These are phyloP conservation scores for Colletotrichum lini DNA, from an alignment of 2,329 filamentous ascomycete genomes.

Conservation along the genomic window DNA sequence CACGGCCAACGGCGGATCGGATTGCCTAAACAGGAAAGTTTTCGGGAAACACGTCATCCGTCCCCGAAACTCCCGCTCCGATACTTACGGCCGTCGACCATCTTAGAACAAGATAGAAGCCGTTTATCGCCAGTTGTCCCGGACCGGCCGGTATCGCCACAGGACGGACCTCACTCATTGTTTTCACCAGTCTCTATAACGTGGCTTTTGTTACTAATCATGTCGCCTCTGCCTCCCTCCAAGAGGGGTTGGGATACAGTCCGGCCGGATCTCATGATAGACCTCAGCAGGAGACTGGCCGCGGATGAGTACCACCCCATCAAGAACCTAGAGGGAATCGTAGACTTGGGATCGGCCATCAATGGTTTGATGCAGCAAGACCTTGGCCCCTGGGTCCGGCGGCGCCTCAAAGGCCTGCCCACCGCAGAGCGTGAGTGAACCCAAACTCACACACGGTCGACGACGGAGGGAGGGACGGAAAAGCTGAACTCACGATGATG, in stretches of 20 bases:
- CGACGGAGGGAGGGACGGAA: background rate
- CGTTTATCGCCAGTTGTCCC: too few species aligned
- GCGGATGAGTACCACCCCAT: too few species aligned
- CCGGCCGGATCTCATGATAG: conserved; percentile 13
- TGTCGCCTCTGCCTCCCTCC: conserved; percentile 12
- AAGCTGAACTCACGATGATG: background rate
- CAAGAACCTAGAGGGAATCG: background rate
- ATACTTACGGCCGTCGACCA: background rate
- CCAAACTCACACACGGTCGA: too few species aligned
- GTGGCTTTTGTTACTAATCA: too few species aligned
- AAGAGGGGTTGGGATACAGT: conserved; percentile 1
- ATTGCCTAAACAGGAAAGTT: background rate
- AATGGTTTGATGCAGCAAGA: background rate
- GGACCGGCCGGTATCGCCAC: too few species aligned
- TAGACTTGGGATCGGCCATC: background rate
- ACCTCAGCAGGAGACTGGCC: background rate
- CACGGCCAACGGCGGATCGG: background rate
- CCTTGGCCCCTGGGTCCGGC: background rate
- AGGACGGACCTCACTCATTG: too few species aligned
- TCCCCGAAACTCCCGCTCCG: too few species aligned
- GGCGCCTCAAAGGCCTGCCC: background rate
- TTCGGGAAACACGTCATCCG: too few species aligned
- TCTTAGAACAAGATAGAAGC: background rate
- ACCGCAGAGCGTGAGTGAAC: background rate
- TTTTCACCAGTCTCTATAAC: too few species aligned